These are phyloP conservation scores for Fusarium sp. DNA, from an alignment of 2,329 filamentous ascomycete species.

Conservation along the genomic window DNA sequence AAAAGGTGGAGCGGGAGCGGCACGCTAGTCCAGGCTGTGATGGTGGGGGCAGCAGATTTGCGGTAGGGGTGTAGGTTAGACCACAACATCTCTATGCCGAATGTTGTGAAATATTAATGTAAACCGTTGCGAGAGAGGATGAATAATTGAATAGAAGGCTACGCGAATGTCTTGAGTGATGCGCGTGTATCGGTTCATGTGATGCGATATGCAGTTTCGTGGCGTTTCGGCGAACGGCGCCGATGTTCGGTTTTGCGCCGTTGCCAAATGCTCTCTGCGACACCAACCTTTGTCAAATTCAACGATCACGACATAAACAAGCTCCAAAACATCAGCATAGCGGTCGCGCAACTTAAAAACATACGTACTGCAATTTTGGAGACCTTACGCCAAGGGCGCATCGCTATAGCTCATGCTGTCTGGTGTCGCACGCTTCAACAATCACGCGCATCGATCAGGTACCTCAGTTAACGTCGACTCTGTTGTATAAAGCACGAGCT, in stretches of 20 bases:
- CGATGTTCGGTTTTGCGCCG: slow-evolving; percentile 7
- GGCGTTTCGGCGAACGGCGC: background rate
- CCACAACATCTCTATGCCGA: background rate
- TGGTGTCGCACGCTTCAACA: background rate
- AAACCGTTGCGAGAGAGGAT: background rate
- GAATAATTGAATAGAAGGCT: background rate
- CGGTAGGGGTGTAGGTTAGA: slow-evolving; percentile 36
- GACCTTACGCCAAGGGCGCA: slow-evolving; percentile 2
- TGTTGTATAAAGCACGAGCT: slow-evolving; percentile 34
- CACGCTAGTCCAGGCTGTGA: slow-evolving; percentile 26
- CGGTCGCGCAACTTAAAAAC: slow-evolving; percentile 12
- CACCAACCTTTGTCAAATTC: background rate
- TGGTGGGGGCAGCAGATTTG: slow-evolving; percentile 27
- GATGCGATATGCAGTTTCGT: background rate
- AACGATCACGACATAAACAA: background rate
- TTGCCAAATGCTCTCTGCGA: slow-evolving; percentile 26
- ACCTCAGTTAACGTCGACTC: slow-evolving; percentile 5
- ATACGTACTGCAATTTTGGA: background rate
- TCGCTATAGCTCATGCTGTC: background rate
- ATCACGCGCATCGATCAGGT: background rate
- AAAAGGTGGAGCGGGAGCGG: slow-evolving; percentile 37
- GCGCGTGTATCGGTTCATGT: background rate
- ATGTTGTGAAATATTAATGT: background rate
- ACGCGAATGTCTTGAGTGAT: background rate
- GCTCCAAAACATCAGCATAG: background rate